These are phyloP conservation scores for Ogataea haglerorum DNA, from an alignment of 805 yeast species.

Conservation along the genomic window DNA sequence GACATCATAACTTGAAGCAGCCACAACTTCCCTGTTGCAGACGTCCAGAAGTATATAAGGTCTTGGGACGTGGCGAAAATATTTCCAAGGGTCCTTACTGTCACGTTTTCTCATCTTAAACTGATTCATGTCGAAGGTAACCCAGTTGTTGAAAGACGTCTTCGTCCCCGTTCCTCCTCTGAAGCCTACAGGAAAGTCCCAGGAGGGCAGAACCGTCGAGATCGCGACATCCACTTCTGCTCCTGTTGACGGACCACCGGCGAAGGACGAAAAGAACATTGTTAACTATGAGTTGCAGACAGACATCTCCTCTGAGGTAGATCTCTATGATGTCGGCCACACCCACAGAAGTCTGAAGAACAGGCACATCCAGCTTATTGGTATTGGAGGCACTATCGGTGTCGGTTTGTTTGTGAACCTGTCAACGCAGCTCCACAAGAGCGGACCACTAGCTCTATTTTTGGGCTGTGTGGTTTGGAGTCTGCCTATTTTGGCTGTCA, in stretches of 20 bases:
- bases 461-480: slow-evolving; percentile 42
- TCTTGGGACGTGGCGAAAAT: background rate
- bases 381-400: slow-evolving; percentile 51
- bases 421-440: slow-evolving; percentile 36
- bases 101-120: background rate
- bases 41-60: too few species aligned
- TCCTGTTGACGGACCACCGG: background rate
- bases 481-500: slow-evolving; percentile 39
- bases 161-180: slow-evolving; percentile 26
- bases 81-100: slow-evolving; percentile 1
- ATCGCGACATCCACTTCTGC: background rate
- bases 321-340: slow-evolving; percentile 16
- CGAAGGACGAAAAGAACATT: background rate
- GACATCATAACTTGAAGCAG: too few species aligned
- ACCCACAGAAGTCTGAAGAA: slow-evolving; percentile 34
- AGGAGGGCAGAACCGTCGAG: slow-evolving; percentile 9
- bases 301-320: slow-evolving; percentile 12
- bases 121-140: slow-evolving; percentile 3
- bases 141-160: slow-evolving; percentile 20
- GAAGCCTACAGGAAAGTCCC: slow-evolving; percentile 17
- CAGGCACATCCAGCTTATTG: slow-evolving; percentile 46
- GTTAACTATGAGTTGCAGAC: slow-evolving; percentile 6
- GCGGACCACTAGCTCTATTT: slow-evolving; percentile 42
- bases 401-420: slow-evolving; percentile 44
- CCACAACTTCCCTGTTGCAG: too few species aligned